Evolutionary conservation across 2,329 filamentous ascomycete species (phyloP), one percentile per base, ranked within the genome.

Genomic region (Zymoseptoria crescenta): DNA sequence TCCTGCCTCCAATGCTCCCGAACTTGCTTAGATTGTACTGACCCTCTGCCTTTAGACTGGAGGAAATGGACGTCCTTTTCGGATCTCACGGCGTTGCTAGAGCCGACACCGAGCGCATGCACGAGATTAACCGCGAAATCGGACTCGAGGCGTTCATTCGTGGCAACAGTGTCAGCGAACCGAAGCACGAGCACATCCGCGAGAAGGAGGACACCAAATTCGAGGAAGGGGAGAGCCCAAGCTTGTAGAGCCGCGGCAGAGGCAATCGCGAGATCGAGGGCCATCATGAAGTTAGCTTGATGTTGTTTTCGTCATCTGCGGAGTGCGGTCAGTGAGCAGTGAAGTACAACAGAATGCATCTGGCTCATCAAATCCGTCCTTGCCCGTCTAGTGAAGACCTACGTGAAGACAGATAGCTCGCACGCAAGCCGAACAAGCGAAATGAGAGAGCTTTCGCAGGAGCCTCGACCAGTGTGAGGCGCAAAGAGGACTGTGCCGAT

Each of bases 51-150:
- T 24, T 2, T 24, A 24, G 24, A 24, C 4, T 24, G 24, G 24
- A 24, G 24, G 24, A 24, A 53, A 21, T 24, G 35, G 56, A 62
- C 21, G 49, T 63, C 13, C 57, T 71, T 0, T 72, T 72, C 54
- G 68, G 68, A 35, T 66, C 81, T 2, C 81, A 84, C 61, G 86
- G 87, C n/a, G 80, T 82, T 2, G 86, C 86, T 0, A 80, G 83
- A 54, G 83, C 84, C 1, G 87, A 90, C 68, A 79, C 81, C 56
- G 84, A 87, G 73, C 81, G 87, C 28, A 89, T 89, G 85, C 80
- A 80, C n/a, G 83, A 87, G 70, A 88, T 91, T 67, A 86, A 89
- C 70, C 75, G 77, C 30, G 86, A 89, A 66, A 84, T 91, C 62
- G 87, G 87, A 0, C 74, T 89, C 56, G 74, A 77, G 7, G 68